Evolutionary conservation across 2,329 filamentous ascomycete genomes (phyloP), one percentile per base, ranked within the genome.

Genomic region (Fusarium pseudoanthophilum): DNA sequence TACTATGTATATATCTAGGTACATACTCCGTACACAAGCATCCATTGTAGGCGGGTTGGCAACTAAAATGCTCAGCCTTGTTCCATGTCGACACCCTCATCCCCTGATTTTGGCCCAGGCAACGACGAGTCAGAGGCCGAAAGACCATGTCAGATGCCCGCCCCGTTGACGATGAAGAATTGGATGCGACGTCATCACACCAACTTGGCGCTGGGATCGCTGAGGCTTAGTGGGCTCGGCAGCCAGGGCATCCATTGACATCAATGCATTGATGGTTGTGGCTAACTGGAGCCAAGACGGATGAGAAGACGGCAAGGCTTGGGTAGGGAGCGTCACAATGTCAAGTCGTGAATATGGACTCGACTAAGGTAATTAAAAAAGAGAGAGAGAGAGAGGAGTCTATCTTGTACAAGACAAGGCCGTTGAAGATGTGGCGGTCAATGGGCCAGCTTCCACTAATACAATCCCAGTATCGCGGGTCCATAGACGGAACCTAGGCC

Each of bases 141-240:
- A 59, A 34, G 37, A 43, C 53, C 71, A 59, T 62, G 71, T 74
- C 71, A 73, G 67, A 69, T 73, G 71, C 45, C 45, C 46, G 26
- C 30, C 45, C 26, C 4, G 13, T 34, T 60, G 34, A 43, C 37
- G 57, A 64, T 64, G 42, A 51, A 52, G 48, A 53, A 61, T 46
- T 46, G 45, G 45, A 28, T 74, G 53, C 71, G 63, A 73, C 71
- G 71, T 74, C 71, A 74, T 67, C 67, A 74, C 62, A 74, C 53
- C 71, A 57, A 65, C 37, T 45, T 45, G 28, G 37, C 43, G 39
- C 67, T 28, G 28, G 71, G 71, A 39, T 72, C 37, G 52, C 59
- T 59, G 53, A 67, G 71, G 71, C 57, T 74, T 71, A 67, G 67
- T 43, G 56, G 49, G 30, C 58, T 67, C 40, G 43, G 64, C 64